Evolutionary conservation across 805 yeast genomes (phyloP), one percentile per base, ranked within the genome.

Genomic region (Yarrowia alimentaria): DNA sequence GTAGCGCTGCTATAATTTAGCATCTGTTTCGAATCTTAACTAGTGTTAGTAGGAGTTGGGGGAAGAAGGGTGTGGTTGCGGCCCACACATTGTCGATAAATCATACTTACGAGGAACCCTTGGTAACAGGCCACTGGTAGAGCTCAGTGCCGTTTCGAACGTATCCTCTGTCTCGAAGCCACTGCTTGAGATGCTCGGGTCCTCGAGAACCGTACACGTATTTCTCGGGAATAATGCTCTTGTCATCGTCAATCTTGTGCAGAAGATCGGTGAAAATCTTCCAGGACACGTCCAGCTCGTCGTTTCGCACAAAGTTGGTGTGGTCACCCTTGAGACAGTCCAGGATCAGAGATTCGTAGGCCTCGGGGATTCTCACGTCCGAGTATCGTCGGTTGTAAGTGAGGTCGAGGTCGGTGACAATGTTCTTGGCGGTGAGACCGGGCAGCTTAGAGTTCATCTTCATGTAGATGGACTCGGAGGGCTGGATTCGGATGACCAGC

Each of bases 291-390:
- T 90, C 97, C 64, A 93, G 78, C 73, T 93, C 99, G 66, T 93
- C 99, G 65, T 91, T 97, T 72, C 99, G 83, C 25, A 93, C 98
- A 66, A 93, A 93, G 73, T 91, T 91, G 48, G 98, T 85, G 71
- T 93, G 99, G 69, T 90, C 95, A 53, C 94, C 98, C 59, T 79
- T 77, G 64, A 84, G 69, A 56, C 91, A 85, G 68, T 93, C 98
- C 68, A 94, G 80, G 61, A 93, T 87, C 60, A 93, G 79, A 1
- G 96, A 85, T 73, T 93, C 99, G 68, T 93, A 93, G 32, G 98
- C 98, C 74, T 91, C 96, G 35, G 99, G 98, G 62, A 93, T 90
- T 83, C 93, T 85, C 71, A 87, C 84, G 64, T 87, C 84, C 57
- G 85, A 73, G 72, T 84, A 93, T 64, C 97, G 80, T 45, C 75